phyloP scores from a whole-genome alignment of 495 filamentous ascomycete genomes.

The Talaromyces adpressus region DNA sequence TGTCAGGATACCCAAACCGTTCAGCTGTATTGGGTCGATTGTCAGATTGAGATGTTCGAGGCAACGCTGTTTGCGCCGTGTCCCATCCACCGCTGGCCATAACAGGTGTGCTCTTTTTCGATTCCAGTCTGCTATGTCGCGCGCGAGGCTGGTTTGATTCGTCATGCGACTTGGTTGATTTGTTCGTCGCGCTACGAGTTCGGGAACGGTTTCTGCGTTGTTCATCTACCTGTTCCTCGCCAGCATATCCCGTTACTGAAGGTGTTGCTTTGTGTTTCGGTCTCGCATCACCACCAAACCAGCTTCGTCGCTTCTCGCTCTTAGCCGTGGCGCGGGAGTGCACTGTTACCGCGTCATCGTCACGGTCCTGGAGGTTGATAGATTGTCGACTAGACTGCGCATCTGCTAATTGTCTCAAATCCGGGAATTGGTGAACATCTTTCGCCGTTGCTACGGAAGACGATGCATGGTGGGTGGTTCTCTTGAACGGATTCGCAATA shows the following conservation, averaged over 20 bases:
- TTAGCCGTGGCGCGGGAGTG: conserved; percentile 33
- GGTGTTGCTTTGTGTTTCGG: conserved; percentile 23
- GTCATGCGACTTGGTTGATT: conserved; percentile 25
- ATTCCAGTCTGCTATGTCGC: conserved; percentile 6
- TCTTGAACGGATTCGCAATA: conserved; percentile 43
- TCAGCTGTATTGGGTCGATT: conserved; percentile 8
- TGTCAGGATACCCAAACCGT: background rate
- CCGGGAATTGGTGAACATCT: conserved; percentile 21
- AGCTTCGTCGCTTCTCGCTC: conserved; percentile 34
- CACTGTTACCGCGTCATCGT: conserved; percentile 37
- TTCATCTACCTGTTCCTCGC: conserved; percentile 21
- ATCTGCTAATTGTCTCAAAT: conserved; percentile 16
- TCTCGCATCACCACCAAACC: conserved; percentile 30
- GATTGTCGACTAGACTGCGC: conserved; percentile 18
- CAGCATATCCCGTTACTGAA: conserved; percentile 26
- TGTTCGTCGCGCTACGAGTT: conserved; percentile 3
- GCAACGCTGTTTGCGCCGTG: conserved; percentile 5
- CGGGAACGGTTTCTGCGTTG: conserved; percentile 16
- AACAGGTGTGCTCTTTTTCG: conserved; percentile 10
- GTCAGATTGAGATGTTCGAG: conserved; percentile 7
- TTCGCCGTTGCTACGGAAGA: conserved; percentile 15
- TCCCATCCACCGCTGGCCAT: conserved; percentile 3
- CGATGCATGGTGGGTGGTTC: conserved; percentile 30
- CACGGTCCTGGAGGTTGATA: conserved; percentile 16
- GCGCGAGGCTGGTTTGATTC: background rate